A percentile compares a stretch with the other conserved stretches of the same genome.
phyloP scores from a whole-genome alignment of 129 eudicot genomes.

The Ambrosia artemisiifolia region DNA sequence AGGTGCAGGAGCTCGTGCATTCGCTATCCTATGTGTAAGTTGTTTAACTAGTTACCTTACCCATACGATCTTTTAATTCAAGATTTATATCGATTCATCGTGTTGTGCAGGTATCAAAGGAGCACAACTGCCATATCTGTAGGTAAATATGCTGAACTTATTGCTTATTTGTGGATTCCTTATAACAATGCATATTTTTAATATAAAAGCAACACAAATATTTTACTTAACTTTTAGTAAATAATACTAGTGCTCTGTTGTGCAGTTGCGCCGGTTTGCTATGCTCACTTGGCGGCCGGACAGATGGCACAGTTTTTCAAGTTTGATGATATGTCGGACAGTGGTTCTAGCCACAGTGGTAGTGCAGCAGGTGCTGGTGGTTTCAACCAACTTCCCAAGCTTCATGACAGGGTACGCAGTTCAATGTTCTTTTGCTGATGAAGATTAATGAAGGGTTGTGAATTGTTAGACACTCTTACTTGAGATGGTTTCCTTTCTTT shows the following conservation, averaged over 20 bases:
- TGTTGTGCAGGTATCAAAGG: conserved; percentile 56
- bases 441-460: background rate
- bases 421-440: conserved; percentile 79
- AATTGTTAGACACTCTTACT: background rate
- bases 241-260: background rate
- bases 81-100: background rate
- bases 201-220: background rate
- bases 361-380: conserved; percentile 33
- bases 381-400: conserved; percentile 52
- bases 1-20: conserved; percentile 77
- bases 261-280: conserved; percentile 71
- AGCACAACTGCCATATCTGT: conserved; percentile 75
- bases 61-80: background rate
- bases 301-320: conserved; percentile 72
- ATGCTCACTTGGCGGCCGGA: conserved; percentile 73
- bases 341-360: conserved; percentile 41
- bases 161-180: background rate
- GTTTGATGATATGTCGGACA: conserved; percentile 59
- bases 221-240: no score
- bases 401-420: conserved; percentile 36
- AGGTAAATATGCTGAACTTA: conserved; percentile 29
- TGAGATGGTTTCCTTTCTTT: no score
- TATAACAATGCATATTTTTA: background rate
- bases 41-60: background rate
- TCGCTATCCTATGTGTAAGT: conserved; percentile 81